Percentiles rank a stretch among this genome's conserved stretches.
Evolutionary conservation across 257 asterid genomes (phyloP).

Genomic region (Anisodus tanguticus): DNA sequence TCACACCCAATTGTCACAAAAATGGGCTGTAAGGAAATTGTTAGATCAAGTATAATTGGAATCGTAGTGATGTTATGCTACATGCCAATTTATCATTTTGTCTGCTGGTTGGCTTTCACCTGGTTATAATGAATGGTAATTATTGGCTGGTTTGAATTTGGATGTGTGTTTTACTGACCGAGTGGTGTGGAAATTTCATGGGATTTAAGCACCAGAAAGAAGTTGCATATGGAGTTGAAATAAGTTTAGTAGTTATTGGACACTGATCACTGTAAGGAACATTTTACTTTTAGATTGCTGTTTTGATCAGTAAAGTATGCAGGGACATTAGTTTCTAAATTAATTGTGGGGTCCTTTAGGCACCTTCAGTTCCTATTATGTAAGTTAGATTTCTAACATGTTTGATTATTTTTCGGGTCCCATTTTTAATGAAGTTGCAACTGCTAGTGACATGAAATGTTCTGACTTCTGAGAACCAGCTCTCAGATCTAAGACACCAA

Average conservation of each 20-base stretch:
- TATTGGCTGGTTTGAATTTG: neutral
- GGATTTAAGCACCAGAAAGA: constrained; percentile 7
- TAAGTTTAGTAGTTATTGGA: neutral
- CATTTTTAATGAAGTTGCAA: neutral
- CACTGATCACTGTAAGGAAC: neutral
- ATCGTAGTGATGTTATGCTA: neutral
- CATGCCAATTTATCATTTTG: neutral
- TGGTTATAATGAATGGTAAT: neutral
- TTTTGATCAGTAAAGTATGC: neutral
- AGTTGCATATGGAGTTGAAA: neutral
- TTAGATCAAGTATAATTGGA: neutral
- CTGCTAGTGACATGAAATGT: neutral
- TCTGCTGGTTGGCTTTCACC: constrained; percentile 9
- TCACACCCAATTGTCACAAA: neutral
- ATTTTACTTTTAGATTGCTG: neutral
- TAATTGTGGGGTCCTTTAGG: neutral
- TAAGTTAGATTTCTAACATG: neutral
- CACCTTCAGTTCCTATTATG: neutral
- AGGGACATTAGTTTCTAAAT: neutral
- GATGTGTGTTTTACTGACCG: neutral
- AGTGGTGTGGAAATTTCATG: neutral
- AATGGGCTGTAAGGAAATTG: neutral
- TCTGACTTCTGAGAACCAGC: neutral
- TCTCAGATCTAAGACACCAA: neutral
- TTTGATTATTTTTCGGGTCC: neutral